Evolutionary conservation across 441 rosid species (phyloP), one percentile per base, ranked within the genome.

Genomic region (Manihot esculenta): DNA sequence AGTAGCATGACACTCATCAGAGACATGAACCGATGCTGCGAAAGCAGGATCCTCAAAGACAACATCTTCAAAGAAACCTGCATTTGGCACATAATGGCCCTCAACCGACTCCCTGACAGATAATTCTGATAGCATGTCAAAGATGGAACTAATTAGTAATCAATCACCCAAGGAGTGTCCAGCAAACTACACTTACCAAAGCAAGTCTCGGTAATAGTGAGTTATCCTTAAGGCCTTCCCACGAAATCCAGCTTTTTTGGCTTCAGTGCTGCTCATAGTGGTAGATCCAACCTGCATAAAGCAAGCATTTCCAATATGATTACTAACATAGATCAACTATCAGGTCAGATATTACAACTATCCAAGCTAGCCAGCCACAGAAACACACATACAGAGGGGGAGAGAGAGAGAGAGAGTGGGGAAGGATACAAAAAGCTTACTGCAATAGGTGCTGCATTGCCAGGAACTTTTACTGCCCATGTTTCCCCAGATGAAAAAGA

Each of bases 381-480:
- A 26, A 10, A 48, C 20, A 48, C 0, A 3, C n/a, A 48, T 3
- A 48, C 0, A 3, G 51, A 48, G 10, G 24, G 42, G 73, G 26
- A 63, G 27, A 69, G 14, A 41, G 21, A 66, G 0, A 35, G 33
- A 30, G n/a, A 20, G 18, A 47, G 38, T 13, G 11, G 55, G 24
- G 62, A 33, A 4, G 35, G 64, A 33, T 50, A 11, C 23, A 74
- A 30, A 63, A 66, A 74, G 42, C 88, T 81, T 80, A 92, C 99
- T 0, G 99, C 99, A 45, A 94, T 85, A 27, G 99, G 94, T 23
- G 97, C 94, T 17, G 76, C 78, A 79, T 94, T 94, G n/a, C 96
- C 96, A 49, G 99, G 99, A 76, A 94, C 99, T 84, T 87, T 92
- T 15, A 94, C 90, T 9, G 97, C 83, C 98, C 99, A 94, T 30